These are phyloP conservation scores for Cordyceps cicadae DNA, from an alignment of 2,329 filamentous ascomycete genomes.

Conservation along the genomic window DNA sequence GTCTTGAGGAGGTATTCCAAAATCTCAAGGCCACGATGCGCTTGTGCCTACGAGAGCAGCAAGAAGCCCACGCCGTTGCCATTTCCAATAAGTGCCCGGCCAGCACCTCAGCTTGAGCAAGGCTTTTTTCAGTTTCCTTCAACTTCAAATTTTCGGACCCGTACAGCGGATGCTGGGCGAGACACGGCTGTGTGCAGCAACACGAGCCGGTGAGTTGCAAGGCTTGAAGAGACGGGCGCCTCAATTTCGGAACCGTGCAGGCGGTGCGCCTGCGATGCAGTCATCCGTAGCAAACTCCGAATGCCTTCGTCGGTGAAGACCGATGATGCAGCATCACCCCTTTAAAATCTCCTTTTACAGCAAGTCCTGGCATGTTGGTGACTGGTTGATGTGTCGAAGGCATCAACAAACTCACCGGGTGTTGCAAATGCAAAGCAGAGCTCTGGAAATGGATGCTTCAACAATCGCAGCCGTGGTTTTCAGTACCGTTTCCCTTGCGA, in stretches of 20 bases:
- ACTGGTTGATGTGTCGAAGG: not conserved
- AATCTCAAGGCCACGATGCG: too few relatives aligned
- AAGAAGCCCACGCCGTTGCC: not conserved
- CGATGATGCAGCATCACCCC: not conserved
- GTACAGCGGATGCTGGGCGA: not conserved
- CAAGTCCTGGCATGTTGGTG: not conserved
- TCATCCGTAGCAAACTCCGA: not conserved
- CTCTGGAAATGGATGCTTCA: not conserved
- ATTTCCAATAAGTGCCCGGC: not conserved
- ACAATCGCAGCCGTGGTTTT: not conserved
- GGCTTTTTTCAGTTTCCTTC: not conserved
- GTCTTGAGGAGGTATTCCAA: too few relatives aligned
- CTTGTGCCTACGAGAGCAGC: too few relatives aligned
- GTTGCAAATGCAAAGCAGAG: not conserved
- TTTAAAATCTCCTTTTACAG: not conserved
- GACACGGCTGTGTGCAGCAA: not conserved
- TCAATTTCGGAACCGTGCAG: not conserved
- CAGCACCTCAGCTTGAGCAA: not conserved
- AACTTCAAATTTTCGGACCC: not conserved
- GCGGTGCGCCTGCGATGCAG: not conserved
- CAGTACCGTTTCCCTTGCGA: not conserved
- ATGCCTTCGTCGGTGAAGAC: not conserved
- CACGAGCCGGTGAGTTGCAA: not conserved
- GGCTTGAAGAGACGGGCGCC: not conserved
- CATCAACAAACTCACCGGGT: not conserved